A percentile compares a stretch with the other conserved stretches of the same genome.
phyloP scores from a whole-genome alignment of 257 asterid genomes.

The Gentiana dahurica region DNA sequence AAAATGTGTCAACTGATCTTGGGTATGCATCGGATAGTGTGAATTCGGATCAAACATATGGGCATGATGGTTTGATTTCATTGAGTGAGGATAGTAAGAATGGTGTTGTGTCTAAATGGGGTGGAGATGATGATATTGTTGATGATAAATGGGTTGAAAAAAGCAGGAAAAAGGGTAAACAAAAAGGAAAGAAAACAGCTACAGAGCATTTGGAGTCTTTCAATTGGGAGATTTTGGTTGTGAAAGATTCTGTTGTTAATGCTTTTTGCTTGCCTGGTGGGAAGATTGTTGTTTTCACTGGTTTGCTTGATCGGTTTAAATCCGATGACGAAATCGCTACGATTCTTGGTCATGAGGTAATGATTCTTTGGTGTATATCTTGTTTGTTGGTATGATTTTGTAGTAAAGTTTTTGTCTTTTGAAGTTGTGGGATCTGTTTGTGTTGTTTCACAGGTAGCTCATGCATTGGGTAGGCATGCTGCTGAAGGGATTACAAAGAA shows the following conservation, averaged over 20 bases:
- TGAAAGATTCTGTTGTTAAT: conserved; percentile 59
- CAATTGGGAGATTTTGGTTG: conserved; percentile 89
- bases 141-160: conserved; percentile 80
- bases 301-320: conserved; percentile 67
- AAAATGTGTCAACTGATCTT: conserved; percentile 66
- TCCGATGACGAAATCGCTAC: conserved; percentile 90
- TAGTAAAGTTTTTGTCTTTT: conserved; percentile 4
- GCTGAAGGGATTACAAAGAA: conserved; percentile 83
- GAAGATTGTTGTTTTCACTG: conserved; percentile 89
- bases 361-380: background rate
- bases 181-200: conserved; percentile 39
- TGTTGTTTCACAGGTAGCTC: conserved; percentile 61
- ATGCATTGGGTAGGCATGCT: conserved; percentile 85
- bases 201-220: conserved; percentile 67
- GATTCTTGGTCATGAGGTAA: conserved; percentile 80
- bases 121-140: conserved; percentile 65
- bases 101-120: conserved; percentile 35
- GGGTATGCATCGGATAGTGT: conserved; percentile 37
- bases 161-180: conserved; percentile 63
- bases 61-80: conserved; percentile 24
- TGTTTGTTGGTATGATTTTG: background rate
- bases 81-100: conserved; percentile 25
- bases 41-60: conserved; percentile 15
- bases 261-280: conserved; percentile 94
- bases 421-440: conserved; percentile 1